A percentile compares a stretch with the other conserved stretches of the same genome.
Evolutionary conservation across 2,329 filamentous ascomycete genomes (phyloP).

Genomic region (Fusarium temperatum): DNA sequence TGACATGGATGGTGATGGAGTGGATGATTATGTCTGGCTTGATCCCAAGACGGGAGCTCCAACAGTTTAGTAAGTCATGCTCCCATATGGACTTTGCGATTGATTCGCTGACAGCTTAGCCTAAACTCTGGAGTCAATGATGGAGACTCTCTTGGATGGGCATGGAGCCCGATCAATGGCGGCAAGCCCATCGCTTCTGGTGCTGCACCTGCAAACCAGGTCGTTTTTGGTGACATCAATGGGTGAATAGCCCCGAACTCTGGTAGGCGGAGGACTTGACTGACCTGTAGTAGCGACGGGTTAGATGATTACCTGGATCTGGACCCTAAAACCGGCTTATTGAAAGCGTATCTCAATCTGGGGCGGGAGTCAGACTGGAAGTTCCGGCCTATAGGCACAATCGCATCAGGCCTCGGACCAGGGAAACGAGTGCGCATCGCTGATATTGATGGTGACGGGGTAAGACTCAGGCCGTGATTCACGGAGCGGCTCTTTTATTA

Average conservation of each 20-base stretch:
- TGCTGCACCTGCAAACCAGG: not conserved
- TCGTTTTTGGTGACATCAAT: constrained; percentile 2
- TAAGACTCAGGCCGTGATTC: not conserved
- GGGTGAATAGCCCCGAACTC: not conserved
- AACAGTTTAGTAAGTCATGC: not conserved
- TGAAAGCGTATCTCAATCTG: not conserved
- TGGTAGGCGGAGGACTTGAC: not conserved
- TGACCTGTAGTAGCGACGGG: not conserved
- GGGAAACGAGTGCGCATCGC: not conserved
- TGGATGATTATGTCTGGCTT: constrained; percentile 15
- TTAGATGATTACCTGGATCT: not conserved
- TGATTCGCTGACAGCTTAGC: not conserved
- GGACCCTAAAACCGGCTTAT: not conserved
- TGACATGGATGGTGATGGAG: constrained; percentile 19
- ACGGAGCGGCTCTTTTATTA: fast-evolving
- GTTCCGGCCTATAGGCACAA: not conserved
- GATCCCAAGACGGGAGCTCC: not conserved
- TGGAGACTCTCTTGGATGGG: constrained; percentile 10
- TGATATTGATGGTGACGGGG: constrained; percentile 5
- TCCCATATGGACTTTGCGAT: fast-evolving
- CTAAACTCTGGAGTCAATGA: not conserved
- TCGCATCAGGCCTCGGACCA: not conserved
- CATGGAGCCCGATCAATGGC: constrained; percentile 3
- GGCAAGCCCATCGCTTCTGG: constrained; percentile 7
- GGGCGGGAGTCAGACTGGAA: not conserved